Base-by-base conservation (phyloP, 2,329 filamentous ascomycete genomes). In the Fusarium drepaniforme region DNA sequence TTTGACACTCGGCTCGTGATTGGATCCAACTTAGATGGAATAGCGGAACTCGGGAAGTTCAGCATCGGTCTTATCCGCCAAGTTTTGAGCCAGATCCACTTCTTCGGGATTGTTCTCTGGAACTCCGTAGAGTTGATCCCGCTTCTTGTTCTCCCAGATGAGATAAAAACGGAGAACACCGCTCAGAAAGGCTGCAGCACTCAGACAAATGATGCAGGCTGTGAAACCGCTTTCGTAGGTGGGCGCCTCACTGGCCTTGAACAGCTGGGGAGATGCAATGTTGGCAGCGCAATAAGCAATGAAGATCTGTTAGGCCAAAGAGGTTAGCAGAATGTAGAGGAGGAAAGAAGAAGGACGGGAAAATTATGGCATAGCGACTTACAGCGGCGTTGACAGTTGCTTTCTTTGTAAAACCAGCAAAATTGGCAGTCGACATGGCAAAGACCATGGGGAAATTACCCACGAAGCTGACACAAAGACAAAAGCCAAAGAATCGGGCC, bases 381-480 rank as follows among this genome's bases (percentile, higher is more conserved):
- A 46, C 44, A 16, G 44, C 44, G 8, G 44, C 44, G 15, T 46
- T 46, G 8, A 25, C 44, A 16, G 44, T 46, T 3, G 44, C 13
- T 3, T 46, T 46, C 21, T 71, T 71, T 16, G 68, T 71, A 16
- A 71, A 71, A 0, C 69, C 69, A 16, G 57, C 69, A 37, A 71
- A 58, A 33, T 71, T 71, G 46, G 46, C 65, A 7, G 69, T 63
- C n/a, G 59, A 63, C 61, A 71, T 63, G 7, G 66, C 30, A 35
- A 68, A 58, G 1, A 59, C 40, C 33, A 71, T 35, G 15, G 69
- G 69, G n/a, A 71, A 68, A 42, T 71, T 71, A 33, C 61, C 69
- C 4, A 63, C 35, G 38, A 37, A 68, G 3, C 57, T 38, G 30
- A 66, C 62, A 8, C 40, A 58, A 7, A 71, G 33, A 16, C 30